phyloP scores from a whole-genome alignment of 2,329 filamentous ascomycete species.

The Monilinia polystroma region DNA sequence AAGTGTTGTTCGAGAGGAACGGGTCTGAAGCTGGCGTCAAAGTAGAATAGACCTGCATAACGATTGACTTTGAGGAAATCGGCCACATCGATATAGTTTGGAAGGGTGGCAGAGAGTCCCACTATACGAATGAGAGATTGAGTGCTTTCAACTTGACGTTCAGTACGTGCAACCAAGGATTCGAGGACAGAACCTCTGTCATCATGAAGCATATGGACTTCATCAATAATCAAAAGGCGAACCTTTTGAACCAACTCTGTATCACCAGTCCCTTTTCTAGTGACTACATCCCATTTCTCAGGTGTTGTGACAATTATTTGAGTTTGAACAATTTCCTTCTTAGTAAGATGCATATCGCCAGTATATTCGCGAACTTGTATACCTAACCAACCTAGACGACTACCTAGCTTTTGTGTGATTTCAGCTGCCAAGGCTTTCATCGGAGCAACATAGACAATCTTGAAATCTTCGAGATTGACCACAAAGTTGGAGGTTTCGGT shows the following conservation, averaged over 20 bases:
- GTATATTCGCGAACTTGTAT: slow-evolving; percentile 91
- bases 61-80: slow-evolving; percentile 97
- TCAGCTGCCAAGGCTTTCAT: slow-evolving; percentile 99
- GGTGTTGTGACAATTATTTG: slow-evolving; percentile 98
- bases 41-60: slow-evolving; percentile 91
- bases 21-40: slow-evolving; percentile 91
- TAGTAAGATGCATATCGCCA: slow-evolving; percentile 98
- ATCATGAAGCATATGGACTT: slow-evolving; percentile 99
- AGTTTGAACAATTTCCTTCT: slow-evolving; percentile 90
- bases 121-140: slow-evolving; percentile 96
- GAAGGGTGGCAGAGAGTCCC: slow-evolving; percentile 89
- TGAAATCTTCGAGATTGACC: slow-evolving; percentile 86
- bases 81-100: slow-evolving; percentile 94
- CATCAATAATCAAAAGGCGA: slow-evolving; percentile 91
- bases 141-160: slow-evolving; percentile 95
- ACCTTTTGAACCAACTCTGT: slow-evolving; percentile 98
- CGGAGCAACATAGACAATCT: slow-evolving; percentile 96
- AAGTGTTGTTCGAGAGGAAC: slow-evolving; percentile 98
- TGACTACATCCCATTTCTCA: slow-evolving; percentile 99
- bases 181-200: slow-evolving; percentile 95
- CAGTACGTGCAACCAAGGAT: slow-evolving; percentile 89
- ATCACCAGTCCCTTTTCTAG: slow-evolving; percentile 93
- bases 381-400: slow-evolving; percentile 88
- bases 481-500: slow-evolving; percentile 73
- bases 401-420: slow-evolving; percentile 90